Conservation (phyloP, 176 grass and related monocot genomes). For the Oryza brachyantha region DNA sequence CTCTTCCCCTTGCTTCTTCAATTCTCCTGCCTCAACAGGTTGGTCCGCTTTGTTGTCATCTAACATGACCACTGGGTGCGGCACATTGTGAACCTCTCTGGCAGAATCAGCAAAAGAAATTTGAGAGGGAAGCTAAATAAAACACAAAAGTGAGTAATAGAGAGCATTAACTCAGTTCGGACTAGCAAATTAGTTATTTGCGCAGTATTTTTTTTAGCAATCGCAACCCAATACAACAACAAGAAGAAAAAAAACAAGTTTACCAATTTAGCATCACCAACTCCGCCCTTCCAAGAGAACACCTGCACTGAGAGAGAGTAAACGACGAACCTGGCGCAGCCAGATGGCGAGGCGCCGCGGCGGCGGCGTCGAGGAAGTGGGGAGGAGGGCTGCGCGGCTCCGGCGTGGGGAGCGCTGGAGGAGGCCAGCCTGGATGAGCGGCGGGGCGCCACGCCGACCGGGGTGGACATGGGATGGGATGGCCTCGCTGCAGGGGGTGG, state of each 20-base stretch:
- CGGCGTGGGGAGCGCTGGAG: not conserved
- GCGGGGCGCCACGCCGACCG: not conserved
- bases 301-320: not conserved
- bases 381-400: not conserved
- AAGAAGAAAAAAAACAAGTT: no score
- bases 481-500: not conserved
- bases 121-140: not conserved
- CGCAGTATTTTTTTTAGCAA: not conserved
- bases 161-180: not conserved
- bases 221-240: no score
- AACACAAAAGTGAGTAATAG: not conserved
- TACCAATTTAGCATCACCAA: not conserved
- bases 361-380: not conserved
- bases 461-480: not conserved
- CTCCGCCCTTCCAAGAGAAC: not conserved
- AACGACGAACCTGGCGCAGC: not conserved
- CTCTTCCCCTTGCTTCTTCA: not conserved
- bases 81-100: not conserved
- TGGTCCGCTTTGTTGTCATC: not conserved
- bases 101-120: conserved; percentile 15
- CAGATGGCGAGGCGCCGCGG: not conserved
- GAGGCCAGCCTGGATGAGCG: not conserved
- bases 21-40: not conserved
- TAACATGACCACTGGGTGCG: not conserved
- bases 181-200: not conserved